Percentiles rank a stretch among this genome's conserved stretches.
Evolutionary conservation across 768 basidiomycete genomes (phyloP).

Genomic region (Lactifluus pinguis): DNA sequence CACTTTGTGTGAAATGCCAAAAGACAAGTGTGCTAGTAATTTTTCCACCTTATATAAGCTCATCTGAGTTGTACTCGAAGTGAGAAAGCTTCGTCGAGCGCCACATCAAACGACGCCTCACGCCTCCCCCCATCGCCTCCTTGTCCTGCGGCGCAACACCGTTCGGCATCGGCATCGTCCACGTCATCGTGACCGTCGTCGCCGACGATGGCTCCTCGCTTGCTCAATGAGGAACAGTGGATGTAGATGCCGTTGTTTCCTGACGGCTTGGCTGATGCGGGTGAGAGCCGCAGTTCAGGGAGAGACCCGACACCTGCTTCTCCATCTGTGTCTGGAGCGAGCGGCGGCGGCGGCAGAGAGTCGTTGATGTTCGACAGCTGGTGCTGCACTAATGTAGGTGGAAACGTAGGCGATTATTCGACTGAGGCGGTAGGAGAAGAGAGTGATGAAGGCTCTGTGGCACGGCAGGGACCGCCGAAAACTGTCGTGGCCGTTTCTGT

Average conservation of each 20-base stretch:
- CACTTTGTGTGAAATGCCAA: too few species aligned
- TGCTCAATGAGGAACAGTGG: neutral
- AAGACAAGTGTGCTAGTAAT: too few species aligned
- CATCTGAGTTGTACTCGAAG: too few species aligned
- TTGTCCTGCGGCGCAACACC: too few species aligned
- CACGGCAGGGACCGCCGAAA: neutral
- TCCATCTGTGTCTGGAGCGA: neutral
- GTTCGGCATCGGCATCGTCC: neutral
- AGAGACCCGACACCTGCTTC: neutral
- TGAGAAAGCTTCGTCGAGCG: too few species aligned
- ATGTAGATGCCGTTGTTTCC: neutral
- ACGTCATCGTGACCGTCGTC: neutral
- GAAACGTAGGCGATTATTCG: neutral
- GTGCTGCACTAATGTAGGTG: neutral
- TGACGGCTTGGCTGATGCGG: neutral
- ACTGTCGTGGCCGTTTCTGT: neutral
- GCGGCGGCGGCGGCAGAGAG: neutral
- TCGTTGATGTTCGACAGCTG: neutral
- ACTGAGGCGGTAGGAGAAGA: neutral
- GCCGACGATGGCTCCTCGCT: neutral
- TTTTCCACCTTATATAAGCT: too few species aligned
- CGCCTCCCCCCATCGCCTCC: too few species aligned
- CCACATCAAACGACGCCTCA: too few species aligned
- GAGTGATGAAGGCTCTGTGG: neutral
- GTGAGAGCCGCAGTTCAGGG: slow-evolving; percentile 3